A percentile compares a stretch with the other conserved stretches of the same genome.
phyloP scores from a whole-genome alignment of 768 basidiomycete species.

The Pleurotus ostreatus region DNA sequence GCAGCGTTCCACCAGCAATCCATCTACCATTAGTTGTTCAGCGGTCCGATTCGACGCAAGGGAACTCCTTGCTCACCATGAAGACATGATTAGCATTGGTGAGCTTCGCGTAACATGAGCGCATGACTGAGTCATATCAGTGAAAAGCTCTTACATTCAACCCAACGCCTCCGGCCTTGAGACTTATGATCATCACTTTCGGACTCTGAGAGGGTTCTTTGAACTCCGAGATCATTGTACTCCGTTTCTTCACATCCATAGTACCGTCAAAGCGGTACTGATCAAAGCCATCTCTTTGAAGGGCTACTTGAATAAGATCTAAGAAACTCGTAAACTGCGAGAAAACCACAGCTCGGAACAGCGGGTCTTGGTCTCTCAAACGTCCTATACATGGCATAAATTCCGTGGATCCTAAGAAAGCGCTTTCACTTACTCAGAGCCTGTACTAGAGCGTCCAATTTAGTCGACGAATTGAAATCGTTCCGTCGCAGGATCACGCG shows the following conservation, averaged over 20 bases:
- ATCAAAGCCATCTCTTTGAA: slow-evolving; percentile 65
- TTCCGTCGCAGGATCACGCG: slow-evolving; percentile 65
- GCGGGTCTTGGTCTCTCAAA: slow-evolving; percentile 66
- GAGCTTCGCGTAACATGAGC: slow-evolving; percentile 35
- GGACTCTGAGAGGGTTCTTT: slow-evolving; percentile 63
- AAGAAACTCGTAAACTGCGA: slow-evolving; percentile 89
- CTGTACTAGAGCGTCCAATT: slow-evolving; percentile 77
- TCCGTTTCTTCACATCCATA: slow-evolving; percentile 83
- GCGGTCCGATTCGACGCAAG: neutral
- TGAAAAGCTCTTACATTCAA: slow-evolving; percentile 55
- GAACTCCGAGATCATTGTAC: slow-evolving; percentile 74
- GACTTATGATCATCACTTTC: slow-evolving; percentile 71
- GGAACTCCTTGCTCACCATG: slow-evolving; percentile 51
- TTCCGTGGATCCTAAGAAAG: neutral
- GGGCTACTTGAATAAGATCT: slow-evolving; percentile 69
- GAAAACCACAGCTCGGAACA: slow-evolving; percentile 83
- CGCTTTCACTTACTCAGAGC: slow-evolving; percentile 53
- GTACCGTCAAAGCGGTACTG: slow-evolving; percentile 88
- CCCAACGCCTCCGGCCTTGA: slow-evolving; percentile 92
- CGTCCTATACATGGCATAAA: slow-evolving; percentile 36
- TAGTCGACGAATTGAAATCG: slow-evolving; percentile 87
- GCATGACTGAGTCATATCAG: slow-evolving; percentile 1
- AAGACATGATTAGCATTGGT: slow-evolving; percentile 84
- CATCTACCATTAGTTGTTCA: slow-evolving; percentile 48
- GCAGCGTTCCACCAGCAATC: slow-evolving; percentile 93